Evolutionary conservation across 73 alveolate genomes (phyloP).

Genomic region (Paramecium primaurelia): DNA sequence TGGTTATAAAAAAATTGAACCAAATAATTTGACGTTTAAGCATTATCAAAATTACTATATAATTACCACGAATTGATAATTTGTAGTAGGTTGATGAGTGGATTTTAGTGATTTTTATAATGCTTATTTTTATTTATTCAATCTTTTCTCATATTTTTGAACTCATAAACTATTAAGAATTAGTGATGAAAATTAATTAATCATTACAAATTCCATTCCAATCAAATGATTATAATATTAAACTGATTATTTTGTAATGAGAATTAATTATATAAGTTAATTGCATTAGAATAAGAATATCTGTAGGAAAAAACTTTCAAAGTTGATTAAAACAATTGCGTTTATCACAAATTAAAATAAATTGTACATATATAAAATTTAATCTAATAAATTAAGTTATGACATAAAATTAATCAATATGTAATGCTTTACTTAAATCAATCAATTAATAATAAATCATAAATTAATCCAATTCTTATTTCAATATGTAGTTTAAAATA

Average conservation of each 20-base stretch:
- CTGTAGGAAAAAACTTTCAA: neutral
- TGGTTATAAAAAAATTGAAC: neutral
- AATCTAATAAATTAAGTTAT: neutral
- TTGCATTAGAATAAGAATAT: neutral
- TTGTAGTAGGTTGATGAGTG: neutral
- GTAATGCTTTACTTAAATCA: neutral
- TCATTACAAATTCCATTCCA: neutral
- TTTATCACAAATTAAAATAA: neutral
- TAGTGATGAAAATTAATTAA: neutral
- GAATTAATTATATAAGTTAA: neutral
- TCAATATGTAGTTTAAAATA: neutral
- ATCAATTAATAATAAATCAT: neutral
- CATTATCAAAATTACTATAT: neutral
- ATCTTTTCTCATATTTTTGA: neutral
- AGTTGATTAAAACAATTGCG: neutral
- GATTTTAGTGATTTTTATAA: neutral
- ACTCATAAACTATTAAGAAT: neutral
- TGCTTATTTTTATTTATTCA: neutral
- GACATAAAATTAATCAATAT: neutral
- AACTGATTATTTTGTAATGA: neutral
- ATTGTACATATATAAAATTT: neutral
- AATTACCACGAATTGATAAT: neutral
- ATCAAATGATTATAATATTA: neutral
- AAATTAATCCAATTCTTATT: neutral
- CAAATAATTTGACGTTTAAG: neutral